Base-by-base conservation (phyloP, 768 basidiomycete species). In the Macrolepiota fuliginosa region DNA sequence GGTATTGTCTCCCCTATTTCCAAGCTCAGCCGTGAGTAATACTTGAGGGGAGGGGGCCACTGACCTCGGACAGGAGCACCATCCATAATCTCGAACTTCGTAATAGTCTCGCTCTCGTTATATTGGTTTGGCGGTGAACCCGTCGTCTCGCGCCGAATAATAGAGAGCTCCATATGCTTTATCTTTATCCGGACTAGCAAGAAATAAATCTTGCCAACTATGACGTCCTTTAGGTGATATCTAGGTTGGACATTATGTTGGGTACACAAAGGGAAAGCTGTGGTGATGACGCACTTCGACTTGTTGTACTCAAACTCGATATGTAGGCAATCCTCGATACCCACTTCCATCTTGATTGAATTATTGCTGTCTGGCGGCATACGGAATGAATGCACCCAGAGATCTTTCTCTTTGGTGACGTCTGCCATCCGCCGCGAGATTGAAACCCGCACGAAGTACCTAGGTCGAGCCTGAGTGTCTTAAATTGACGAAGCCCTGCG, bases 241-340 rank as follows among this genome's bases (percentile, higher is more conserved):
- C 96, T 99, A 55, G 4, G 61, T n/a, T 32, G 5, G 13, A 36
- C 3, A 39, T 29, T 60, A 32, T 22, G 58, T 45, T 37, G 45
- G 19, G 27, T 54, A 10, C 45, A 54, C 11, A 40, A 46, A 46
- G 58, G 13, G 17, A 32, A 27, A 24, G 50, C 4, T 22, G 19
- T 55, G 54, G 7, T 39, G 15, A 78, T 27, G 32, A 80, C 91
- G 65, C 62, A 93, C 96, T 99, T 98, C 60, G 96, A 96, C 73
- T 98, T 98, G 82, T 99, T 98, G 78, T 99, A 98, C 77, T 98
- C 97, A 66, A 98, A 98, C 72, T 98, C 97, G 68, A 98, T 99
- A 73, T 98, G 96, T 68, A 98, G 75, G 73, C 97, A 98, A 70
- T 98, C 97, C 73, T 98, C 97, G 62, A 99, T 99, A 7, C 97